Conservation (phyloP, 2,329 filamentous ascomycete genomes). For the Exophiala xenobiotica region DNA sequence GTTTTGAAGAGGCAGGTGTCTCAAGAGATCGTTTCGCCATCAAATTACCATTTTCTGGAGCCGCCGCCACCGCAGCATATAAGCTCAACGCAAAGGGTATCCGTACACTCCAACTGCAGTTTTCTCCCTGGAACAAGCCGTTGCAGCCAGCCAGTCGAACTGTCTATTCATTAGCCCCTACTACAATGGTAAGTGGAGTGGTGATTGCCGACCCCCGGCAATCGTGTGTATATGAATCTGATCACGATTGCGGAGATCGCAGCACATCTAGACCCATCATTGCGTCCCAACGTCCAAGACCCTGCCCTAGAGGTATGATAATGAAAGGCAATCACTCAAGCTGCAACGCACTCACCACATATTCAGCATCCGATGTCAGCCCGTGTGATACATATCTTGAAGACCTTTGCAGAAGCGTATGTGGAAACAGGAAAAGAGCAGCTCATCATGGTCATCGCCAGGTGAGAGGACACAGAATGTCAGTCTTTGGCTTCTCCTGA, state of each 20-base stretch:
- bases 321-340: too few relatives aligned
- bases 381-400: too few relatives aligned
- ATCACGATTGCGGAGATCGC: slow-evolving; percentile 2
- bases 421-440: too few relatives aligned
- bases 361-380: too few relatives aligned
- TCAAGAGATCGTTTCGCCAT: slow-evolving; percentile 13
- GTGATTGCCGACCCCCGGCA: background rate
- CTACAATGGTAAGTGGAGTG: slow-evolving; percentile 8
- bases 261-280: slow-evolving; percentile 3
- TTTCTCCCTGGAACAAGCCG: slow-evolving; percentile 62
- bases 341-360: too few relatives aligned
- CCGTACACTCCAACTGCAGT: slow-evolving; percentile 63
- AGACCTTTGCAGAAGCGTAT: too few relatives aligned
- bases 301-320: too few relatives aligned
- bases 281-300: slow-evolving; percentile 4
- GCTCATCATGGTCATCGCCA: too few relatives aligned
- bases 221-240: background rate
- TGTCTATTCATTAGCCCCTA: slow-evolving; percentile 63
- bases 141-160: slow-evolving; percentile 56
- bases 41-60: slow-evolving; percentile 10
- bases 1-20: slow-evolving; percentile 3
- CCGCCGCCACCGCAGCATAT: slow-evolving; percentile 3
- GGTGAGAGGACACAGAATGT: too few relatives aligned
- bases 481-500: too few relatives aligned
- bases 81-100: slow-evolving; percentile 42